These are phyloP conservation scores for Nephelium lappaceum DNA, from an alignment of 345 rosid species.

Conservation along the genomic window DNA sequence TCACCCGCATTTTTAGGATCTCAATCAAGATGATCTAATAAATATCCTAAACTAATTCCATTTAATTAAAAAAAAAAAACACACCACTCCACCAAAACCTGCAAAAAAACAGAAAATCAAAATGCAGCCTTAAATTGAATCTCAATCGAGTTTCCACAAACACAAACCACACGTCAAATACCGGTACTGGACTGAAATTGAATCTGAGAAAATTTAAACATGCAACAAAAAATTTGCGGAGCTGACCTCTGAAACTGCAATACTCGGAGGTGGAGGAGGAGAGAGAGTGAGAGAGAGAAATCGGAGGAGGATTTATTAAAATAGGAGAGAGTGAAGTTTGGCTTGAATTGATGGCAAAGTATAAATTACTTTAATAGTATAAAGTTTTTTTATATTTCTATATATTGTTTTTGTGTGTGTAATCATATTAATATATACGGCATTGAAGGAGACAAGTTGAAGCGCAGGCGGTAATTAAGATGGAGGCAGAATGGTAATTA, in stretches of 20 bases:
- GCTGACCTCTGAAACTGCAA: constrained; percentile 54
- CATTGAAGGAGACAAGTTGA: constrained; percentile 13
- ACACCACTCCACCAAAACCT: not conserved
- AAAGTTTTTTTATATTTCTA: not conserved
- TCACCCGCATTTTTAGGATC: constrained; percentile 71
- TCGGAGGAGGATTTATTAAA: constrained; percentile 22
- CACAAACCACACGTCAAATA: not conserved
- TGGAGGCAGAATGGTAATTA: constrained; percentile 39
- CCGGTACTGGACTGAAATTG: not conserved
- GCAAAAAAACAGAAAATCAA: not conserved
- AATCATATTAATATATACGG: not conserved
- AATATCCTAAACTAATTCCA: not conserved
- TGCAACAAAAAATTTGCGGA: constrained; percentile 6
- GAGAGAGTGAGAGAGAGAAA: constrained; percentile 19
- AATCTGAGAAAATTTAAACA: constrained; percentile 22
- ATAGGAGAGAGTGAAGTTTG: constrained; percentile 22
- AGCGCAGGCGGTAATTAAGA: constrained; percentile 22
- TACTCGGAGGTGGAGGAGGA: constrained; percentile 36
- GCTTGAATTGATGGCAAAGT: constrained; percentile 33
- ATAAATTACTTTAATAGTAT: not conserved
- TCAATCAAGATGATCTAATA: constrained; percentile 25
- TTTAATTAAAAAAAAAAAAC: not conserved
- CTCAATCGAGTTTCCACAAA: not conserved
- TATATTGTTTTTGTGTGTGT: not conserved
- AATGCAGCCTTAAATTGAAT: not conserved